Evolutionary conservation across 352 stramenopile species (phyloP), one percentile per base, ranked within the genome.

Genomic region (Phytophthora nicotianae): DNA sequence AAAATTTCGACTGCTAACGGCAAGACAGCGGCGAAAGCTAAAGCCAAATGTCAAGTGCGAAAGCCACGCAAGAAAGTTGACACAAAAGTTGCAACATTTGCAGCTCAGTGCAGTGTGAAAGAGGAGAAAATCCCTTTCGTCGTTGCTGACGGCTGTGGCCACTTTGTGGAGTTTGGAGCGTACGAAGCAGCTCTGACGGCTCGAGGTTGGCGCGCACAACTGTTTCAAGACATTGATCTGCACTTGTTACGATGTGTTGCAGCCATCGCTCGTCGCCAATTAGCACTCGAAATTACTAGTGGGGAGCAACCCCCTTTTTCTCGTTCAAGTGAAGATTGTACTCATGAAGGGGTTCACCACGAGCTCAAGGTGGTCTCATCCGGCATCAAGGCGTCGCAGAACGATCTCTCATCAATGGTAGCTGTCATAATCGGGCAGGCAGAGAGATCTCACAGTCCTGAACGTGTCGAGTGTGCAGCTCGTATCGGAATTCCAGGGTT

Each of bases 141-240:
- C n/a, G 19, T 52, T 50, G 50, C 42, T 40, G 38, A 67, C 23
- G 58, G 58, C 20, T 62, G 58, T 11, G 33, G 58, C 0, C 50
- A 46, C 24, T 29, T 67, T 2, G 58, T 50, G 17, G 42, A 56
- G 38, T 62, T 67, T 38, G 42, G 58, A 20, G 62, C 50, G 35
- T 70, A 70, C 13, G 54, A 70, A 42, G 54, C 62, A 14, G 57
- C 62, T 37, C 29, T 70, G 26, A 70, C 42, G 6, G 54, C 62
- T 19, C 46, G 23, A 43, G 62, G 62, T 17, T 70, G 62, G 62
- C 62, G 42, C 9, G 55, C 62, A 0, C 62, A 70, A 20, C 33
- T 70, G 16, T 55, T 70, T n/a, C 62, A 53, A 65, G 54, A 65
- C 29, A 50, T 65, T 29, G 62, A 70, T n/a, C 16, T 70, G 13